Conservation (phyloP, 371 early-diverging fungal species). For the Zychaea mexicana region DNA sequence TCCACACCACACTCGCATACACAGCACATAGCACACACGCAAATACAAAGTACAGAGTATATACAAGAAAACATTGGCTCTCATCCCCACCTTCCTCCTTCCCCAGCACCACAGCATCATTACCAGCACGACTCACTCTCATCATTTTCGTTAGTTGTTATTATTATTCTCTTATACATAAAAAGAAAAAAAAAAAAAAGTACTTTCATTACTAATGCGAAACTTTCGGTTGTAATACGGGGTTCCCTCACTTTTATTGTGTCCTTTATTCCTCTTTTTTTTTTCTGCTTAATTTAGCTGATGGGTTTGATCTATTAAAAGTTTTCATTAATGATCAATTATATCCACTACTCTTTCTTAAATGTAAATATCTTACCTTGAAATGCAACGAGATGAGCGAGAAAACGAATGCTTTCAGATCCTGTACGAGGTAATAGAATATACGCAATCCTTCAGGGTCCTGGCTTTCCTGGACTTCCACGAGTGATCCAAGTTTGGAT, state of each 20-base stretch:
- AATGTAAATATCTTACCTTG: constrained; percentile 71
- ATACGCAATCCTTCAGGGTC: constrained; percentile 95
- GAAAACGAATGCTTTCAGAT: constrained; percentile 94
- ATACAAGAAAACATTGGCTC: too few species aligned
- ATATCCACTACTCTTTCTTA: too few species aligned
- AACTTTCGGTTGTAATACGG: not conserved
- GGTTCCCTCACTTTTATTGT: not conserved
- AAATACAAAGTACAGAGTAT: too few species aligned
- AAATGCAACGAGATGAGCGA: constrained; percentile 94
- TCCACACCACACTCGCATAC: not conserved
- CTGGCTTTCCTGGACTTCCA: constrained; percentile 85
- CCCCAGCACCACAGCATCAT: not conserved
- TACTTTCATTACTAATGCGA: not conserved
- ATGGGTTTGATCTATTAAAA: constrained; percentile 50
- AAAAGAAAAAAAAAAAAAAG: not conserved
- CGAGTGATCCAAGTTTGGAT: constrained; percentile 89
- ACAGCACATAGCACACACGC: too few species aligned
- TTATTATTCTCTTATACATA: too few species aligned
- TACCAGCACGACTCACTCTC: too few species aligned
- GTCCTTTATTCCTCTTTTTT: not conserved
- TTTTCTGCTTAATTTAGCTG: constrained; percentile 19
- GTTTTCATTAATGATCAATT: too few species aligned
- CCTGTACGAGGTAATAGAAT: constrained; percentile 97
- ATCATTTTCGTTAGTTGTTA: too few species aligned
- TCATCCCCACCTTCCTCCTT: not conserved